These are phyloP conservation scores for Panicum miliaceum DNA, from an alignment of 176 grass and related monocot species.

Conservation along the genomic window DNA sequence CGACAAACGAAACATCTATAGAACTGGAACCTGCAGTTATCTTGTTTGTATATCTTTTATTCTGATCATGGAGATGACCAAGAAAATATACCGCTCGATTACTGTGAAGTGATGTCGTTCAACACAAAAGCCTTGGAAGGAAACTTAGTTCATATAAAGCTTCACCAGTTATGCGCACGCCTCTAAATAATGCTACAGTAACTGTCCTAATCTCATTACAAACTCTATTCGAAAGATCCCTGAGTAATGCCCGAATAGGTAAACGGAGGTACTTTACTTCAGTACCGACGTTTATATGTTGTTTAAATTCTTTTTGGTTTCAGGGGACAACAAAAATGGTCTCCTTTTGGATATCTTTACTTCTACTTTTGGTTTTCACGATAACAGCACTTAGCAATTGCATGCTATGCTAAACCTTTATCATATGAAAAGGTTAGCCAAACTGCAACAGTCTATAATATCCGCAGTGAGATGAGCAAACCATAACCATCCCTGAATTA, in stretches of 20 bases:
- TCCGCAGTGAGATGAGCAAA: not conserved
- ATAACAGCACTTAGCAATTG: not conserved
- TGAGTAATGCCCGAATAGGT: not conserved
- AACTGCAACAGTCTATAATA: not conserved
- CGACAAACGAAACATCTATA: constrained; percentile 13
- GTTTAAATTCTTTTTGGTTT: constrained; percentile 9
- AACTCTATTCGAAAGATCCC: not conserved
- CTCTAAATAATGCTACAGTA: not conserved
- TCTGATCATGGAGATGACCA: not conserved
- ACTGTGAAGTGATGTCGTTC: constrained; percentile 4
- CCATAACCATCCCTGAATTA: not conserved
- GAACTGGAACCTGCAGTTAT: constrained; percentile 1
- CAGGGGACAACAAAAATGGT: not conserved
- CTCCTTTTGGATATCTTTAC: constrained; percentile 9
- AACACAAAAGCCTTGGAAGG: constrained; percentile 17
- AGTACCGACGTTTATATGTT: not conserved
- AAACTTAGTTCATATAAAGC: constrained; percentile 16
- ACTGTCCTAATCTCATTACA: not conserved
- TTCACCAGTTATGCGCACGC: not conserved
- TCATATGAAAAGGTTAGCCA: not conserved
- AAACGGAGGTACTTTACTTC: not conserved
- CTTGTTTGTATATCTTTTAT: not conserved
- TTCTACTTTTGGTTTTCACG: not conserved
- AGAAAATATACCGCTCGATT: not conserved
- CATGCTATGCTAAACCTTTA: not conserved